Evolutionary conservation across 495 filamentous ascomycete genomes (phyloP).

Genomic region (Copromyces sp.): DNA sequence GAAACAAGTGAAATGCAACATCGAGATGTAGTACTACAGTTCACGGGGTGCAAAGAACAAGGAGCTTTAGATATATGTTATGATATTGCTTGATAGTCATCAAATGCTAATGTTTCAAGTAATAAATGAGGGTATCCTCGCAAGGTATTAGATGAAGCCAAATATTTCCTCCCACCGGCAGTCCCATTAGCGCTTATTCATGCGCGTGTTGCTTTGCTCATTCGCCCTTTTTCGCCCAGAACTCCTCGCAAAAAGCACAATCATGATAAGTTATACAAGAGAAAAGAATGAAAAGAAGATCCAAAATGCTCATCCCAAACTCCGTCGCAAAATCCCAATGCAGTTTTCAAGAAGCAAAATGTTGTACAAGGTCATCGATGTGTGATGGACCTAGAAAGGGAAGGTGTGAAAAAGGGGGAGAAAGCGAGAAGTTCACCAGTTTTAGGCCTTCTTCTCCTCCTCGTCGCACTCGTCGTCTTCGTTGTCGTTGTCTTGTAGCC

Average conservation of each 20-base stretch:
- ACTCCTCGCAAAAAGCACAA: background rate
- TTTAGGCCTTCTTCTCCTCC: background rate
- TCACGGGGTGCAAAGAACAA: too few species aligned
- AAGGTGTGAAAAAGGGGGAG: background rate
- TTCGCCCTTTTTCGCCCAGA: background rate
- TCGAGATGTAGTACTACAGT: background rate
- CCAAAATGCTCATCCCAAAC: background rate
- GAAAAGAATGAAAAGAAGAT: background rate
- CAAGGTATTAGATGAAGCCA: background rate
- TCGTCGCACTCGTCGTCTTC: background rate
- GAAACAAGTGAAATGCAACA: background rate
- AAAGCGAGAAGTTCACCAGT: background rate
- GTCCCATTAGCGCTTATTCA: background rate
- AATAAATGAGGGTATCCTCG: background rate
- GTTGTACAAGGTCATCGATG: background rate
- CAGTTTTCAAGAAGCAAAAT: background rate
- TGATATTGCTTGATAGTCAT: background rate
- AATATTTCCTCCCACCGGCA: background rate
- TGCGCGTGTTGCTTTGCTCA: background rate
- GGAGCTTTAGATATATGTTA: background rate
- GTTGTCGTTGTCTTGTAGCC: conserved; percentile 39
- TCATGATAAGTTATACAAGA: background rate
- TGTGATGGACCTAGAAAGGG: background rate
- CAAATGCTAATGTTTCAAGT: background rate
- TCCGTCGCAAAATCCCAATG: background rate